These are phyloP conservation scores for Phoma sp. DNA, from an alignment of 2,329 filamentous ascomycete species.

Conservation along the genomic window DNA sequence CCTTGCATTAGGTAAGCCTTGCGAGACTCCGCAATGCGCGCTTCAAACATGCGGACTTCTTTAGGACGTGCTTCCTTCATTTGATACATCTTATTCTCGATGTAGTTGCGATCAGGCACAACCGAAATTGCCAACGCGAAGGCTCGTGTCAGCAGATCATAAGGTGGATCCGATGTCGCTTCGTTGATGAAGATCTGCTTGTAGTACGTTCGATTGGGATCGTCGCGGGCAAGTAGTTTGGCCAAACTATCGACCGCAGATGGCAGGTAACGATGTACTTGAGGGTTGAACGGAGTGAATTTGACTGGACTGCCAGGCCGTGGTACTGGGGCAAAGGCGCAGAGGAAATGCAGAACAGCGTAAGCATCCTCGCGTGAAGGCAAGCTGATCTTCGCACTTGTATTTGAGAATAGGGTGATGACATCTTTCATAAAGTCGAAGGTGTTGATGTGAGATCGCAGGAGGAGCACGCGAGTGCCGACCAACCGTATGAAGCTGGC, in stretches of 20 bases:
- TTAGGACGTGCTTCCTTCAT: constrained; percentile 53
- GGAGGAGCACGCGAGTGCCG: constrained; percentile 84
- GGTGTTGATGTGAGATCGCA: constrained; percentile 82
- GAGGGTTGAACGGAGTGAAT: constrained; percentile 81
- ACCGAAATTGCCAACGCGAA: constrained; percentile 88
- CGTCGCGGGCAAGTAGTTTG: constrained; percentile 89
- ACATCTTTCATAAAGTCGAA: constrained; percentile 98
- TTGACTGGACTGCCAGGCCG: constrained; percentile 67
- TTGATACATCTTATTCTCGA: constrained; percentile 52
- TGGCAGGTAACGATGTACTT: constrained; percentile 84
- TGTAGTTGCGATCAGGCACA: constrained; percentile 71
- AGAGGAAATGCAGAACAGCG: constrained; percentile 83
- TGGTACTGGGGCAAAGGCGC: constrained; percentile 86
- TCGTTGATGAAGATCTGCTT: constrained; percentile 81
- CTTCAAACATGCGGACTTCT: constrained; percentile 47
- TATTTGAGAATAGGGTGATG: constrained; percentile 86
- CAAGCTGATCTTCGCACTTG: constrained; percentile 79
- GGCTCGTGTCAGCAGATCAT: constrained; percentile 82
- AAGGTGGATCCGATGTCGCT: constrained; percentile 65
- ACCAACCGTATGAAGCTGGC: constrained; percentile 84
- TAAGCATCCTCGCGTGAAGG: constrained; percentile 86
- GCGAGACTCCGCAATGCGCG: constrained; percentile 76
- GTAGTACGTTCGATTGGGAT: constrained; percentile 88
- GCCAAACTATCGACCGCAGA: constrained; percentile 88
- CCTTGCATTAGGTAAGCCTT: constrained; percentile 93